phyloP scores from a whole-genome alignment of 2,329 filamentous ascomycete genomes.

The Colletotrichum acutatum region DNA sequence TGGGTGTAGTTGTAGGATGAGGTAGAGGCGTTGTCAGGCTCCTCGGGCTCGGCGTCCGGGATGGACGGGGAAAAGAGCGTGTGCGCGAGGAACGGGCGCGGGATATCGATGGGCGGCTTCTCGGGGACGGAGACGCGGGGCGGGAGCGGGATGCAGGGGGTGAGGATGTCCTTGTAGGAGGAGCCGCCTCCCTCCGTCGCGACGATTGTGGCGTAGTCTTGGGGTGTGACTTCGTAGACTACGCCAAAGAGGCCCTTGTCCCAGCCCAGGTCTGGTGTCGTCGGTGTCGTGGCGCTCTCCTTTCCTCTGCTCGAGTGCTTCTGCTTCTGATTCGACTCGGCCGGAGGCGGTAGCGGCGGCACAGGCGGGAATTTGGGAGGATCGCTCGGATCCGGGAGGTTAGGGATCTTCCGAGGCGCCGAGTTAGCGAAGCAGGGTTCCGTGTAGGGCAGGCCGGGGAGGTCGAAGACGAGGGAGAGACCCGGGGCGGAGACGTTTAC shows the following conservation, averaged over 20 bases:
- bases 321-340: background rate
- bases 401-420: conserved; percentile 65
- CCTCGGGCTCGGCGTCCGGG: conserved; percentile 45
- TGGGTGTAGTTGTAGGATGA: conserved; percentile 38
- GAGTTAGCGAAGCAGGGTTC: conserved; percentile 96
- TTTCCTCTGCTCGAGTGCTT: too few species aligned
- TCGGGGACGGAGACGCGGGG: conserved; percentile 70
- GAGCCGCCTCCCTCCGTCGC: conserved; percentile 89
- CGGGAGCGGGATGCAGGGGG: conserved; percentile 80
- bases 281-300: background rate
- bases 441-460: conserved; percentile 84
- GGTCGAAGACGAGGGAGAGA: conserved; percentile 83
- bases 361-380: conserved; percentile 43
- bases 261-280: conserved; percentile 60
- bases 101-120: conserved; percentile 63
- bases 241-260: conserved; percentile 88
- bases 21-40: too few species aligned
- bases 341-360: conserved; percentile 36
- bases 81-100: conserved; percentile 80
- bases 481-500: conserved; percentile 85
- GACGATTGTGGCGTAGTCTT: conserved; percentile 88
- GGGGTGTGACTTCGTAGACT: conserved; percentile 90
- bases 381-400: conserved; percentile 47
- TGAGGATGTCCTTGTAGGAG: conserved; percentile 84
- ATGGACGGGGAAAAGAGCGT: conserved; percentile 80